Evolutionary conservation across 1,284 basidiomycete species (phyloP).

Genomic region (Xerocomus amazonicus): DNA sequence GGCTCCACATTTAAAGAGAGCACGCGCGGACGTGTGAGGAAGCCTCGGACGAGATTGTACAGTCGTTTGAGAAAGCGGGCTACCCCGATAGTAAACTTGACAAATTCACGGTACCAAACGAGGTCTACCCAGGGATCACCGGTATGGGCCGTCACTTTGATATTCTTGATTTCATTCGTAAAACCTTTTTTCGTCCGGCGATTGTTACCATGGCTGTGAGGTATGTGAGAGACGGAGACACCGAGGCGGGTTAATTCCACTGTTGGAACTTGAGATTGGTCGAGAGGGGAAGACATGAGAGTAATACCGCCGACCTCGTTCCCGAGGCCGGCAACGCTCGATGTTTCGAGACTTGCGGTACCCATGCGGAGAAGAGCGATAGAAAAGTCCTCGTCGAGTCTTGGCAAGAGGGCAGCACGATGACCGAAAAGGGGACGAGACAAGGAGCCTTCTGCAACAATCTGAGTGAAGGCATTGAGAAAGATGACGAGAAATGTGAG

Average conservation of each 20-base stretch:
- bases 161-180: conserved; percentile 46
- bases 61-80: conserved; percentile 40
- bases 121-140: conserved; percentile 41
- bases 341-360: conserved; percentile 70
- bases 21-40: conserved; percentile 20
- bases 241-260: conserved; percentile 45
- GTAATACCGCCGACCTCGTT: conserved; percentile 64
- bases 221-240: conserved; percentile 35
- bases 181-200: conserved; percentile 36
- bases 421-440: conserved; percentile 48
- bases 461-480: conserved; percentile 60
- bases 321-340: conserved; percentile 63
- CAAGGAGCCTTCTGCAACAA: conserved; percentile 53
- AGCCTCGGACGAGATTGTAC: conserved; percentile 25
- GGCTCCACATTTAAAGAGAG: conserved; percentile 1
- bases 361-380: conserved; percentile 66
- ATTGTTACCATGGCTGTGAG: conserved; percentile 20
- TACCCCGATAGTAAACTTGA: conserved; percentile 33
- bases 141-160: conserved; percentile 37
- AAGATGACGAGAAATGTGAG: conserved; percentile 53
- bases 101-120: conserved; percentile 47
- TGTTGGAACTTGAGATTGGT: conserved; percentile 21
- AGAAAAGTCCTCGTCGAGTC: conserved; percentile 69
- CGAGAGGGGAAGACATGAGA: conserved; percentile 26
- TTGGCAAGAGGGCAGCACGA: conserved; percentile 40